A percentile compares a stretch with the other conserved stretches of the same genome.
These are phyloP conservation scores for Colletotrichum sp. DNA, from an alignment of 2,329 filamentous ascomycete species.

Conservation along the genomic window DNA sequence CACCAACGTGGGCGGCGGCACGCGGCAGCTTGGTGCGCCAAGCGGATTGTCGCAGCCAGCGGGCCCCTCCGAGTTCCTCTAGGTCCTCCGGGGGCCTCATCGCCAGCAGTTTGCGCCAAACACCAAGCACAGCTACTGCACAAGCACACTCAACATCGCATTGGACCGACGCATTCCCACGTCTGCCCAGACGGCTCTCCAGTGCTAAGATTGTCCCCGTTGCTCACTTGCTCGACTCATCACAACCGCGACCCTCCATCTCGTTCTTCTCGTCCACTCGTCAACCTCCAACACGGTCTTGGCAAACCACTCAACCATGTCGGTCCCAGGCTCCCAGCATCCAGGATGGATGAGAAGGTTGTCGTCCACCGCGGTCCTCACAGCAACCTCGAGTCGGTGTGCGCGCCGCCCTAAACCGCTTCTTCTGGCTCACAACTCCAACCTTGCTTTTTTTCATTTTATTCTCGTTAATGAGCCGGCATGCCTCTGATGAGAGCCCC, in stretches of 20 bases:
- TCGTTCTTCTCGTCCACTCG: constrained; percentile 4
- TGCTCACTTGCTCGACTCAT: neutral
- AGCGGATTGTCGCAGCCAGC: constrained; percentile 9
- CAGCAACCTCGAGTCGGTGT: constrained; percentile 12
- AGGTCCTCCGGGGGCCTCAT: neutral
- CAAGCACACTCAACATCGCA: neutral
- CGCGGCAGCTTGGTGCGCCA: constrained; percentile 2
- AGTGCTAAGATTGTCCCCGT: neutral
- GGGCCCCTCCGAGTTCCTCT: neutral
- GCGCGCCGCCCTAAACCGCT: neutral
- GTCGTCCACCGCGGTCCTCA: neutral
- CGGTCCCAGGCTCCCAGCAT: neutral
- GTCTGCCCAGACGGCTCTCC: constrained; percentile 18
- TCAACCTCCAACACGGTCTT: constrained; percentile 6
- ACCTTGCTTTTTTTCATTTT: constrained; percentile 18
- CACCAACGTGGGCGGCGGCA: constrained; percentile 9
- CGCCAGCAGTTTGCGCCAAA: neutral
- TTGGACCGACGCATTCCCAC: constrained; percentile 4
- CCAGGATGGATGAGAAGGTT: neutral
- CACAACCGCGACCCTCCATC: constrained; percentile 6
- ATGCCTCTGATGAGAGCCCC: neutral
- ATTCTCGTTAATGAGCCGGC: constrained; percentile 8
- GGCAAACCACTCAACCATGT: constrained; percentile 7
- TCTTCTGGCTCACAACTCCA: neutral
- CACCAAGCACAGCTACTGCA: neutral